Percentiles rank a stretch among this genome's conserved stretches.
phyloP scores from a whole-genome alignment of 2,329 filamentous ascomycete genomes.

The Nemania sp. region DNA sequence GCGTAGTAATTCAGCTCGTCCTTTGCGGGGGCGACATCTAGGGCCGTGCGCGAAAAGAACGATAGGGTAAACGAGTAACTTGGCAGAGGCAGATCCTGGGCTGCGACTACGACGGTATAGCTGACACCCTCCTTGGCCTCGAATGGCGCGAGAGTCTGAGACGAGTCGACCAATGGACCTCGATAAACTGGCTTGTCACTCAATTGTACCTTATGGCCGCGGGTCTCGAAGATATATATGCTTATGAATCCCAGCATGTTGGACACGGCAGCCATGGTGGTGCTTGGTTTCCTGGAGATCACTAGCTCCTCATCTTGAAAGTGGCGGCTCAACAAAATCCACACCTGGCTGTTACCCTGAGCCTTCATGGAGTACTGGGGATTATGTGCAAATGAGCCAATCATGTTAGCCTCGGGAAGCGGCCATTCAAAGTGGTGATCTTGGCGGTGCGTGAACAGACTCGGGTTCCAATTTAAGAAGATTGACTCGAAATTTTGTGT shows the following conservation, averaged over 20 bases:
- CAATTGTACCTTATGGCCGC: conserved; percentile 74
- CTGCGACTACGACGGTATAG: conserved; percentile 71
- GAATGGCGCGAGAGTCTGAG: conserved; percentile 83
- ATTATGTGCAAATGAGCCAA: conserved; percentile 65
- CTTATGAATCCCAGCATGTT: conserved; percentile 80
- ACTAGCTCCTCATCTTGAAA: conserved; percentile 72
- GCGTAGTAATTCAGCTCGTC: conserved; percentile 62
- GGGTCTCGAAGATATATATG: conserved; percentile 76
- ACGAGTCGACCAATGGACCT: conserved; percentile 90
- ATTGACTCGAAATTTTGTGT: conserved; percentile 93
- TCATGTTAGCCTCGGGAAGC: conserved; percentile 51
- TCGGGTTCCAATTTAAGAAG: conserved; percentile 96
- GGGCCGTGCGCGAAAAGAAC: conserved; percentile 70
- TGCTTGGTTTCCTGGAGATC: conserved; percentile 53
- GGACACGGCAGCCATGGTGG: conserved; percentile 49
- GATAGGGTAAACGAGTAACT: conserved; percentile 87
- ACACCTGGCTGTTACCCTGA: conserved; percentile 65
- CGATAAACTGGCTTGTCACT: conserved; percentile 73
- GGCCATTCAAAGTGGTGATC: conserved; percentile 92
- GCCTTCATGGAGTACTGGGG: conserved; percentile 74
- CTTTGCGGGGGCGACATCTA: conserved; percentile 65
- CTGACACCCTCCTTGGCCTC: conserved; percentile 52
- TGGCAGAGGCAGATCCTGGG: conserved; percentile 74
- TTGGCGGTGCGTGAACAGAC: conserved; percentile 77
- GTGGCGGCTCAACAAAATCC: conserved; percentile 86